Evolutionary conservation across 805 yeast genomes (phyloP).

Genomic region (Ogataea pilisensis): DNA sequence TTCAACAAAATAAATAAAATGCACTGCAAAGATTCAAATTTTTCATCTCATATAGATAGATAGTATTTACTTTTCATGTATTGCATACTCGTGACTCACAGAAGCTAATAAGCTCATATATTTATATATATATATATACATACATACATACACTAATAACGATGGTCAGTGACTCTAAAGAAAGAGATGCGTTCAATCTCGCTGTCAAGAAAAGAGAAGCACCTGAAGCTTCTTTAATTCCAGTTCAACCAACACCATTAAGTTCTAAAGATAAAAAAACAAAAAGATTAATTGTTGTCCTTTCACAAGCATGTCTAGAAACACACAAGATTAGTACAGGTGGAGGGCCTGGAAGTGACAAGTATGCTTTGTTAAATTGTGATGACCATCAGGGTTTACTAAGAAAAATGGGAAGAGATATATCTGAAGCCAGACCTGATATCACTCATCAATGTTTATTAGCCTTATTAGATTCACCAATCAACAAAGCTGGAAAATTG

Average conservation of each 20-base stretch:
- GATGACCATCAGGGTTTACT: conserved; percentile 97
- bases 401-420: conserved; percentile 94
- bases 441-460: conserved; percentile 96
- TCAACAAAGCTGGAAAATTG: conserved; percentile 93
- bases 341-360: conserved; percentile 78
- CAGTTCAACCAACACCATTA: conserved; percentile 78
- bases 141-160: not conserved
- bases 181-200: conserved; percentile 39
- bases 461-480: conserved; percentile 94
- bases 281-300: conserved; percentile 86
- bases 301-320: conserved; percentile 92
- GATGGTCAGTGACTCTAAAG: conserved; percentile 47
- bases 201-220: conserved; percentile 23
- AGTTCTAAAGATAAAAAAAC: conserved; percentile 83
- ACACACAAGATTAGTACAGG: conserved; percentile 80
- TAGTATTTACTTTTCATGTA: too few species aligned
- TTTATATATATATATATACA: not conserved
- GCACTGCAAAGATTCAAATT: not conserved
- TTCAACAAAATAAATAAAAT: not conserved
- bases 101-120: not conserved
- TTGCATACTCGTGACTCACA: not conserved
- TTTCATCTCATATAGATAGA: not conserved
- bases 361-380: conserved; percentile 90
- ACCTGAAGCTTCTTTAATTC: conserved; percentile 69
- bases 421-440: conserved; percentile 98